A percentile compares a stretch with the other conserved stretches of the same genome.
Evolutionary conservation across 305 asterid genomes (phyloP).

Genomic region (Fraxinus floribunda): DNA sequence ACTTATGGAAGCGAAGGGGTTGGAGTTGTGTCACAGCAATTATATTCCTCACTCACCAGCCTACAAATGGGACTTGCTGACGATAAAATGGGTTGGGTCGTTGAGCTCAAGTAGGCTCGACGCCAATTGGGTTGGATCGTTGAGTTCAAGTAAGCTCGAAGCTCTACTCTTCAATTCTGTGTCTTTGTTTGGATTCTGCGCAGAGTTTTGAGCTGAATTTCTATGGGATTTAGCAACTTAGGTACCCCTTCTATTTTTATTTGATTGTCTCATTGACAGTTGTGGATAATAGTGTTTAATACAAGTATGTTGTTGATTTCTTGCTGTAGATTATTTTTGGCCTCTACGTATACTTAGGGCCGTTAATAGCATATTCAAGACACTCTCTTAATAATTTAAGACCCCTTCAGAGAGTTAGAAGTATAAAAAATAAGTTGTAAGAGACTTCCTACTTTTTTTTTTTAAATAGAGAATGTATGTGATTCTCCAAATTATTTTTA

Average conservation of each 20-base stretch:
- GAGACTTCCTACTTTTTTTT: background rate
- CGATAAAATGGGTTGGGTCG: slow-evolving; percentile 76
- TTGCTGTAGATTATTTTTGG: background rate
- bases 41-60: slow-evolving; percentile 74
- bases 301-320: background rate
- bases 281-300: background rate
- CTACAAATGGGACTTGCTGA: slow-evolving; percentile 84
- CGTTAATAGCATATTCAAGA: background rate
- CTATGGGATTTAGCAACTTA: background rate
- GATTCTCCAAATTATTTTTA: background rate
- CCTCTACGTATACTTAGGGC: background rate
- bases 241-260: background rate
- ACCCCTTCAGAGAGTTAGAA: background rate
- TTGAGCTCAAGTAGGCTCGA: slow-evolving; percentile 58
- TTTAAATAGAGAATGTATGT: too few relatives aligned
- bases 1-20: slow-evolving; percentile 66
- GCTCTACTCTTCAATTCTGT: background rate
- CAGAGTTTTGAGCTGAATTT: background rate
- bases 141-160: slow-evolving; percentile 50
- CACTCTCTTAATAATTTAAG: background rate
- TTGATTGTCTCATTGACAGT: background rate
- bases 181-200: background rate
- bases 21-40: slow-evolving; percentile 73
- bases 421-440: background rate
- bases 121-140: slow-evolving; percentile 63